Base-by-base conservation (phyloP, 768 basidiomycete species). In the Lactifluus volemus region DNA sequence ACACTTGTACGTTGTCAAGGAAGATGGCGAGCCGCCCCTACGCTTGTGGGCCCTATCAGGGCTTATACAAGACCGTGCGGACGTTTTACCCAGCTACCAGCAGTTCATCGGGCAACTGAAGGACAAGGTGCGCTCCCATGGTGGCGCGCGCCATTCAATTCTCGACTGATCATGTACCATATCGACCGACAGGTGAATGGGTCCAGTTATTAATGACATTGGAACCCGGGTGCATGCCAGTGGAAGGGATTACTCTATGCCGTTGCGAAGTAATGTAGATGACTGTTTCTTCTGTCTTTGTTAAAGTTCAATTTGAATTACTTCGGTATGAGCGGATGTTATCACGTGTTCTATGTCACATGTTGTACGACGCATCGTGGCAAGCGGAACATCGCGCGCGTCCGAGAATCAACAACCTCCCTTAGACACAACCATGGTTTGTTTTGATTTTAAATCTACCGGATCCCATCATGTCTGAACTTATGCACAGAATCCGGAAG, bases 1-100 rank as follows among this genome's bases (percentile, higher is more conserved):
- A 8, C 93, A 98, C 71, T 76, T 99, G 7, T 99, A 98, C 69
- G 78, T 98, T 55, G 94, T 98, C 69, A 99, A 98, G 75, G 94
- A 98, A 72, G 97, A 99, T 67, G 96, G 94, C 61, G 97, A 99
- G 73, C 90, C 93, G 6, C 88, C 94, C 49, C 77, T 99, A 69
- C 80, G 95, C 63, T 80, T 94, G 61, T 99, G 97, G 97, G 97
- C 96, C 0, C 80, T 99, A 63, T 93, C 91, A 70, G 83, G 84
- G 68, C 82, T 99, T 66, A 88, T 98, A 67, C 96, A 98, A 75
- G 97, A 98, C 73, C 86, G 97, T 59, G 86, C 92, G 68, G 97
- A 99, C 72, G 85, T 91, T 62, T 77, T 92, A 70, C 94, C 94
- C 52, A 97, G 94, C 71, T 99, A 98, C 74, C 89, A 93, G 69